Evolutionary conservation across 371 early-diverging fungal genomes (phyloP).

Genomic region (Fennellomyces sp.): DNA sequence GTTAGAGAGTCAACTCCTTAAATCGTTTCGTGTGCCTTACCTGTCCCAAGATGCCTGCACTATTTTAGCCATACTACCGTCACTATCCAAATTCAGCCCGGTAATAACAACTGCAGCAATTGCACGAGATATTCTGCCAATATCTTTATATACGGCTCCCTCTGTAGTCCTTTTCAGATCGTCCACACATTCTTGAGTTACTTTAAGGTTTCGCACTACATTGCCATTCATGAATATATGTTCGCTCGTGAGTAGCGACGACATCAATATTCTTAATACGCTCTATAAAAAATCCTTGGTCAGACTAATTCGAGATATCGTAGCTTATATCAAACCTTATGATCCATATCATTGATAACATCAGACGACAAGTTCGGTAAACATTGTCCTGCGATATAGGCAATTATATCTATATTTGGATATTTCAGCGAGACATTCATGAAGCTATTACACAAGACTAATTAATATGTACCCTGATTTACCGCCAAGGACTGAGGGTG

Average conservation of each 20-base stretch:
- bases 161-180: conserved; percentile 16
- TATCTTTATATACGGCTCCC: conserved; percentile 40
- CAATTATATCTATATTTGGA: conserved; percentile 12
- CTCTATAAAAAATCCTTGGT: neutral
- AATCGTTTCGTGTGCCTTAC: conserved; percentile 10
- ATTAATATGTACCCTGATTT: conserved; percentile 35
- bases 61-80: conserved; percentile 1
- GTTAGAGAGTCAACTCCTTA: neutral
- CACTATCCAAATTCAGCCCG: conserved; percentile 8
- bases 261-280: conserved; percentile 22
- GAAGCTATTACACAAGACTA: too few species aligned
- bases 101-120: conserved; percentile 28
- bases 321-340: conserved; percentile 8
- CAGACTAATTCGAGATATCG: neutral
- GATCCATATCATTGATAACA: conserved; percentile 7
- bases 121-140: conserved; percentile 48
- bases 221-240: conserved; percentile 31
- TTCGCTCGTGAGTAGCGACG: conserved; percentile 31
- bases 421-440: too few species aligned
- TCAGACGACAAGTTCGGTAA: conserved; percentile 25
- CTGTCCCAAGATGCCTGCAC: conserved; percentile 17
- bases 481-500: conserved; percentile 7
- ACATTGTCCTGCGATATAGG: conserved; percentile 41
- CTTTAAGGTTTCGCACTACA: conserved; percentile 17
- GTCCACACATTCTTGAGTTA: conserved; percentile 9